These are phyloP conservation scores for Phaeosphaeria sp. DNA, from an alignment of 2,329 filamentous ascomycete genomes.

Conservation along the genomic window DNA sequence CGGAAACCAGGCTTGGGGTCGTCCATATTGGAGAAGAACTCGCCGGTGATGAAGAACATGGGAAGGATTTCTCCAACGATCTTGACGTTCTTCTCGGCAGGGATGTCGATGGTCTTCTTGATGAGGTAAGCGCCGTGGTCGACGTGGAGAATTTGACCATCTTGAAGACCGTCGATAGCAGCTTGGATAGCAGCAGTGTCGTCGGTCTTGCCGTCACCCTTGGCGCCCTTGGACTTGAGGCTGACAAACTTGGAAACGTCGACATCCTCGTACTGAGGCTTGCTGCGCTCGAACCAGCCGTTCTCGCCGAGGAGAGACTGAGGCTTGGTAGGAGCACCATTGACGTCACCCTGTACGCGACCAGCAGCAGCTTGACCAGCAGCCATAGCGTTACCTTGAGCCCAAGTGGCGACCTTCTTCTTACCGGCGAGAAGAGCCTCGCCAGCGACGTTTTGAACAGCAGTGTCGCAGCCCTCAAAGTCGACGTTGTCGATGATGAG, in stretches of 20 bases:
- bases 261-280: constrained; percentile 83
- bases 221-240: constrained; percentile 81
- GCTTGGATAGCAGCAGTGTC: constrained; percentile 86
- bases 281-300: constrained; percentile 79
- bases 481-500: constrained; percentile 91
- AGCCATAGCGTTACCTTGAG: constrained; percentile 79
- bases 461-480: constrained; percentile 72
- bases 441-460: constrained; percentile 67
- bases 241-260: constrained; percentile 76
- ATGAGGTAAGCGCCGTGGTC: constrained; percentile 70
- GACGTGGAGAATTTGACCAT: constrained; percentile 69
- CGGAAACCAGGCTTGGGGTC: constrained; percentile 87
- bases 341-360: constrained; percentile 63
- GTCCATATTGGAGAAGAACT: constrained; percentile 73
- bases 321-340: constrained; percentile 66
- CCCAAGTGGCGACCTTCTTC: constrained; percentile 72
- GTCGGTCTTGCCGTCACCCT: constrained; percentile 85
- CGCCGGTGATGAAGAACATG: constrained; percentile 81
- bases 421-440: constrained; percentile 73
- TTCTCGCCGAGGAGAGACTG: constrained; percentile 70
- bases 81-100: constrained; percentile 72
- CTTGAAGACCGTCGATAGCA: constrained; percentile 71
- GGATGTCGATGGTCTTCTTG: constrained; percentile 65
- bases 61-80: constrained; percentile 94
- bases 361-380: constrained; percentile 49